Evolutionary conservation across 106 monocot species (phyloP).

Genomic region (Platanthera zijinensis): DNA sequence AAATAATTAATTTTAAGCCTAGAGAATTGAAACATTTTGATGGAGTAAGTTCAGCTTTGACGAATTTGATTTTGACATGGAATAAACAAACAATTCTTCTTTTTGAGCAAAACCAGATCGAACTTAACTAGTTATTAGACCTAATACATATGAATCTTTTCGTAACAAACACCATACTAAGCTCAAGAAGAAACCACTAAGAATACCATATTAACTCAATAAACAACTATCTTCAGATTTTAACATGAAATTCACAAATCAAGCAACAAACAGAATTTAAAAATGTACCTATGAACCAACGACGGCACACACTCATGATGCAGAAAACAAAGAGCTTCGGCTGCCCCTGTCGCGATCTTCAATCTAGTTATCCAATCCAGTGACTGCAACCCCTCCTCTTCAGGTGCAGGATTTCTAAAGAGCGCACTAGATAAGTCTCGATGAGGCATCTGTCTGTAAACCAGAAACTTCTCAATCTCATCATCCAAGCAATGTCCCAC

Average conservation of each 20-base stretch:
- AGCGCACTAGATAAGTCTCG: constrained; percentile 55
- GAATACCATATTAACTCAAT: background rate
- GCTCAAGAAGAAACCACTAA: background rate
- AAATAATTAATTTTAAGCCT: no score
- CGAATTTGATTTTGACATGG: no score
- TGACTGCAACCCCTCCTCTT: constrained; percentile 67
- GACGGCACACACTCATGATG: constrained; percentile 75
- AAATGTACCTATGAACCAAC: constrained; percentile 67
- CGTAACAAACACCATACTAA: background rate
- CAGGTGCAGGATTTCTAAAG: constrained; percentile 40
- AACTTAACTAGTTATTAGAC: no score
- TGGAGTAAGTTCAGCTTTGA: no score
- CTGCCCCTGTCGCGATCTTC: constrained; percentile 79
- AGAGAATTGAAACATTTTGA: no score
- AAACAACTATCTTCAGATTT: background rate
- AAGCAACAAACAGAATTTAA: background rate
- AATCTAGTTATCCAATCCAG: constrained; percentile 90
- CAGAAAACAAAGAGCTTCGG: constrained; percentile 72
- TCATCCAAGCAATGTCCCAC: constrained; percentile 69
- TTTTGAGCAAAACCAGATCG: no score
- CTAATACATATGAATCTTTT: no score
- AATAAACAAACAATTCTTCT: no score
- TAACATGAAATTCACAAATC: background rate
- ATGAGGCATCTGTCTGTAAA: constrained; percentile 74
- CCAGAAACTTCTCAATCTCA: constrained; percentile 72